A percentile compares a stretch with the other conserved stretches of the same genome.
These are phyloP conservation scores for Ceraceosorus guamensis DNA, from an alignment of 1,284 basidiomycete genomes.

Conservation along the genomic window DNA sequence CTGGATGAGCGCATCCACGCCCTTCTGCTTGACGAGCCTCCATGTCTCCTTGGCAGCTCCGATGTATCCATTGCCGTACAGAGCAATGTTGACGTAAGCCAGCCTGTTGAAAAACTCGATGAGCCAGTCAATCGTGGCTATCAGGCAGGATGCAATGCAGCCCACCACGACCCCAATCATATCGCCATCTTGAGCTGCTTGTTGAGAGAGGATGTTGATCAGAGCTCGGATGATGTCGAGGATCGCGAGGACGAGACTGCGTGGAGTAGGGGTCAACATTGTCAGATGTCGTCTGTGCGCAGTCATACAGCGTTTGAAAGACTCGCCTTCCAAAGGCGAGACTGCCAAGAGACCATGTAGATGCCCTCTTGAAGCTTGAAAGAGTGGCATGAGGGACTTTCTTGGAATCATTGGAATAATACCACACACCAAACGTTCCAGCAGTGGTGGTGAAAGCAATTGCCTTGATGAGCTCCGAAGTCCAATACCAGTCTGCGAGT, in stretches of 20 bases:
- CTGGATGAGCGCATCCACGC: conserved; percentile 75
- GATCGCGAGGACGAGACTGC: conserved; percentile 78
- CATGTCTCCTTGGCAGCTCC: conserved; percentile 83
- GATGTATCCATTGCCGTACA: conserved; percentile 81
- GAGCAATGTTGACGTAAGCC: conserved; percentile 63
- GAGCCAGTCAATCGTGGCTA: conserved; percentile 63
- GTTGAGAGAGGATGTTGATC: conserved; percentile 61
- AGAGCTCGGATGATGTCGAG: conserved; percentile 68
- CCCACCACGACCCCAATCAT: conserved; percentile 67
- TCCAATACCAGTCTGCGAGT: no score
- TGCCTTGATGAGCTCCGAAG: conserved; percentile 41
- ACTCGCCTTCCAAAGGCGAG: conserved; percentile 86
- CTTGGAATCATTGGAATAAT: conserved; percentile 25
- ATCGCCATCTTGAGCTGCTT: conserved; percentile 66
- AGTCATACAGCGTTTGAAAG: no score
- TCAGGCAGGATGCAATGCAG: conserved; percentile 69
- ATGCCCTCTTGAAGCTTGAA: conserved; percentile 66
- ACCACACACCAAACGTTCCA: conserved; percentile 37
- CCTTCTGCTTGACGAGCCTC: conserved; percentile 69
- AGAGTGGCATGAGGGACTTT: conserved; percentile 60
- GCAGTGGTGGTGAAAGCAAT: conserved; percentile 36
- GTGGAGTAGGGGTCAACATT: no score
- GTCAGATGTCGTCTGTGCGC: no score
- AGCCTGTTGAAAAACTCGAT: conserved; percentile 62
- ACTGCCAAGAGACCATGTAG: conserved; percentile 74